phyloP scores from a whole-genome alignment of 331 rosid genomes.

The Phaseolus coccineus region DNA sequence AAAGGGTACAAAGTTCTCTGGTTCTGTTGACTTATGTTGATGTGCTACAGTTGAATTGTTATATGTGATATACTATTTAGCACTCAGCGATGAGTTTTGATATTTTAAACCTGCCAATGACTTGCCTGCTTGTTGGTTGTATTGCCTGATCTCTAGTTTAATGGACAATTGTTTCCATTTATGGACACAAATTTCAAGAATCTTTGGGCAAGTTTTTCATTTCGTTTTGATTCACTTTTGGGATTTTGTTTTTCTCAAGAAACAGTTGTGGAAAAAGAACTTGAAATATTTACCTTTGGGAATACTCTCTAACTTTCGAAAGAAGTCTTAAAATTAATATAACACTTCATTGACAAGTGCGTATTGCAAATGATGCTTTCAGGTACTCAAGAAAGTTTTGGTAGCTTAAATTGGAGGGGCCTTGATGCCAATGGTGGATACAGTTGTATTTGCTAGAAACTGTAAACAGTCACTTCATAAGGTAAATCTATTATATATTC shows the following conservation, averaged over 20 bases:
- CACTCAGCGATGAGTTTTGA: neutral
- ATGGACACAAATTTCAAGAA: slow-evolving; percentile 28
- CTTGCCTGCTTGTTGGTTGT: neutral
- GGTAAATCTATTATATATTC: slow-evolving; percentile 38
- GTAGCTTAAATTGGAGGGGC: slow-evolving; percentile 26
- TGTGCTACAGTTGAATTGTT: slow-evolving; percentile 10
- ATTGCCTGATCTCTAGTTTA: slow-evolving; percentile 20
- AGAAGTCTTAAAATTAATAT: slow-evolving; percentile 21
- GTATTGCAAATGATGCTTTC: slow-evolving; percentile 36
- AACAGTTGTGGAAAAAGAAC: neutral
- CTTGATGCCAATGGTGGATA: slow-evolving; percentile 50
- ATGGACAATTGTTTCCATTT: slow-evolving; percentile 13
- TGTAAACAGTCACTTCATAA: slow-evolving; percentile 36
- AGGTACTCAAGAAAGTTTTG: slow-evolving; percentile 39
- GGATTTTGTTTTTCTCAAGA: slow-evolving; percentile 22
- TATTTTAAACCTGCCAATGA: slow-evolving; percentile 9
- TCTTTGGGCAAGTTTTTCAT: slow-evolving; percentile 26
- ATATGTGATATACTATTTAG: neutral
- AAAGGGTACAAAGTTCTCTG: neutral
- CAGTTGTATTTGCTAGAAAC: slow-evolving; percentile 36
- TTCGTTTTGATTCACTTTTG: slow-evolving; percentile 25
- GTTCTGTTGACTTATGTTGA: slow-evolving; percentile 3
- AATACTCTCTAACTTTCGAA: slow-evolving; percentile 17
- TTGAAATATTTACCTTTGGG: slow-evolving; percentile 5
- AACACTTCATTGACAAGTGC: slow-evolving; percentile 25